These are phyloP conservation scores for Abrus precatorius DNA, from an alignment of 306 rosid genomes.

Conservation along the genomic window DNA sequence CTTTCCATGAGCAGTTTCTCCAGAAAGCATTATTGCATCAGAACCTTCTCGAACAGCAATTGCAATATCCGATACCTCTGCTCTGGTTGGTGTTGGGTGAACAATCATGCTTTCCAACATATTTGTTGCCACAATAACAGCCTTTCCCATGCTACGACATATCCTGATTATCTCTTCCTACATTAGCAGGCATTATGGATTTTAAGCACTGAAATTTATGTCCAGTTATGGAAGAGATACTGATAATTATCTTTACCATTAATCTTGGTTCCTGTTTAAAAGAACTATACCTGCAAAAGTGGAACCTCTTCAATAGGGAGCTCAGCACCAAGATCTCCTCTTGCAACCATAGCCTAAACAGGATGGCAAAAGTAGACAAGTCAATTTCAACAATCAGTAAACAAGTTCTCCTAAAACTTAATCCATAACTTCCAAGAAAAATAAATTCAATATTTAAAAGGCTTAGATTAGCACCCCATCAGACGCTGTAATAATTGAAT, in stretches of 20 bases:
- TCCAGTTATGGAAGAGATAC: conserved; percentile 20
- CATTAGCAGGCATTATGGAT: conserved; percentile 37
- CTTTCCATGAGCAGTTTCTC: conserved; percentile 99
- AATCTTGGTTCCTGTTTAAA: conserved; percentile 12
- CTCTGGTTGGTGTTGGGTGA: conserved; percentile 99
- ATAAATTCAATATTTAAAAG: conserved; percentile 28
- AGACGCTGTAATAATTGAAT: conserved; percentile 77
- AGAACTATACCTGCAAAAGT: conserved; percentile 59
- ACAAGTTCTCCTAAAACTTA: conserved; percentile 6
- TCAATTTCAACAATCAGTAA: conserved; percentile 25
- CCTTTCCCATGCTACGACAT: conserved; percentile 99
- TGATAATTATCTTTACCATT: conserved; percentile 14
- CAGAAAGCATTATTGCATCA: conserved; percentile 97
- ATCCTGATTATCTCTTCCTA: conserved; percentile 90
- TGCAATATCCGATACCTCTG: conserved; percentile 99
- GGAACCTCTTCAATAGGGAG: conserved; percentile 65
- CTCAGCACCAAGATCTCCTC: conserved; percentile 65
- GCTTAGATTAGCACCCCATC: conserved; percentile 57
- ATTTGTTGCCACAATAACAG: conserved; percentile 97
- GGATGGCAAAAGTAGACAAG: conserved; percentile 31
- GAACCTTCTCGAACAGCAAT: conserved; percentile 99
- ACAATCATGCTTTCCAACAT: conserved; percentile 99
- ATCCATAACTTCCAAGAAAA: conserved; percentile 11
- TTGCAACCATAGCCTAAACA: conserved; percentile 61
- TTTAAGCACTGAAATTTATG: conserved; percentile 32